phyloP scores from a whole-genome alignment of 2,329 filamentous ascomycete genomes.

The Epichloe coenophiala region DNA sequence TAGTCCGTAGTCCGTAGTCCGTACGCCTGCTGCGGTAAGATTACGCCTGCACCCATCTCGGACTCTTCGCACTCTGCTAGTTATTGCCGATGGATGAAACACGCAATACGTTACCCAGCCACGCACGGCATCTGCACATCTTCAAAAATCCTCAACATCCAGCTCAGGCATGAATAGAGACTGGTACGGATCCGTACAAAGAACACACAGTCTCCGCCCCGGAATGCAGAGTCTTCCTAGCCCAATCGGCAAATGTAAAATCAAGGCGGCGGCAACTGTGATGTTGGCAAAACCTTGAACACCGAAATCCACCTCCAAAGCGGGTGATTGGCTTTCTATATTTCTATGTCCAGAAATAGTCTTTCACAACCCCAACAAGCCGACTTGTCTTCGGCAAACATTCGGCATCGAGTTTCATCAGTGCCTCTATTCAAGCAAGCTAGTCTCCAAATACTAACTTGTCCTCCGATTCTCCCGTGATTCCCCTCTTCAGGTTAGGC shows the following conservation, averaged over 20 bases:
- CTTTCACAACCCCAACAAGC: conserved; percentile 11
- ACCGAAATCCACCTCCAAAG: background rate
- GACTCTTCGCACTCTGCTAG: too few relatives aligned
- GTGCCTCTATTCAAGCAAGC: too few relatives aligned
- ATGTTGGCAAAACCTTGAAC: background rate
- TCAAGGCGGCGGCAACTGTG: background rate
- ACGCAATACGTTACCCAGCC: background rate
- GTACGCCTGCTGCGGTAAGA: too few relatives aligned
- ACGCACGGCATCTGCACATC: background rate
- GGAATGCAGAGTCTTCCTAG: background rate
- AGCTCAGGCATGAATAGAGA: background rate
- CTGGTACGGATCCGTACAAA: background rate
- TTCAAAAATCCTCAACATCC: background rate
- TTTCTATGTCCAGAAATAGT: background rate
- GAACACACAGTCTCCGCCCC: background rate
- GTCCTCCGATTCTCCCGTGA: too few relatives aligned
- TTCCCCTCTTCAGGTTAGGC: too few relatives aligned
- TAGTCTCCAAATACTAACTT: too few relatives aligned
- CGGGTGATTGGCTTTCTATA: background rate
- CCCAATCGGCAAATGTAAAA: background rate
- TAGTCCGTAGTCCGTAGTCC: background rate
- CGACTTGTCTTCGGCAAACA: conserved; percentile 1
- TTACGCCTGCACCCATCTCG: too few relatives aligned
- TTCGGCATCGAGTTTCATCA: too few relatives aligned
- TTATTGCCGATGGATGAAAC: background rate